A percentile compares a stretch with the other conserved stretches of the same genome.
Conservation (phyloP, 306 rosid species). For the Dryas octopetala region DNA sequence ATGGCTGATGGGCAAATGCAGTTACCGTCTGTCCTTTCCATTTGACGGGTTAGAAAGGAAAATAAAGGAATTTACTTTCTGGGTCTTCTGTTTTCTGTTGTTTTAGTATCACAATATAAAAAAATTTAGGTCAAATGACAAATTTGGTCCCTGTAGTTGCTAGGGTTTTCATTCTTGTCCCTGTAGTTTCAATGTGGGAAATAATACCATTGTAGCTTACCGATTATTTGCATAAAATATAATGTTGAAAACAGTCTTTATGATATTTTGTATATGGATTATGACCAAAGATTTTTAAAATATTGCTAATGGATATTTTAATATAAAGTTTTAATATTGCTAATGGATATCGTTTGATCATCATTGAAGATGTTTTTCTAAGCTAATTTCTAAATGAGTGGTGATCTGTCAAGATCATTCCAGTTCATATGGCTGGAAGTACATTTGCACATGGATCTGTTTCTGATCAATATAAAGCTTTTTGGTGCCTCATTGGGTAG, state of each 20-base stretch:
- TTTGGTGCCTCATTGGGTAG: no score
- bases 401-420: no score
- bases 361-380: no score
- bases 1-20: conserved; percentile 6
- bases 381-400: no score
- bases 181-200: no score
- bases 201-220: no score
- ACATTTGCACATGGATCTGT: no score
- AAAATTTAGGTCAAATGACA: not conserved
- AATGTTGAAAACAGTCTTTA: not conserved
- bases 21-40: not conserved
- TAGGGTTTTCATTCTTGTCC: no score
- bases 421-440: no score
- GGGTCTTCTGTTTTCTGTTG: not conserved
- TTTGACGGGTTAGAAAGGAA: not conserved
- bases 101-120: not conserved
- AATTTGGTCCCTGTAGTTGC: no score
- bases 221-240: not conserved
- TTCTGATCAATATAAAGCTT: no score
- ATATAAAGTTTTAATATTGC: not conserved
- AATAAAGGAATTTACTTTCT: not conserved
- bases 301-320: not conserved
- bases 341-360: not conserved
- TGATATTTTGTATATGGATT: not conserved
- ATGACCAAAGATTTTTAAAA: not conserved